Evolutionary conservation across 805 yeast genomes (phyloP).

Genomic region (Cyberlindnera veronae): DNA sequence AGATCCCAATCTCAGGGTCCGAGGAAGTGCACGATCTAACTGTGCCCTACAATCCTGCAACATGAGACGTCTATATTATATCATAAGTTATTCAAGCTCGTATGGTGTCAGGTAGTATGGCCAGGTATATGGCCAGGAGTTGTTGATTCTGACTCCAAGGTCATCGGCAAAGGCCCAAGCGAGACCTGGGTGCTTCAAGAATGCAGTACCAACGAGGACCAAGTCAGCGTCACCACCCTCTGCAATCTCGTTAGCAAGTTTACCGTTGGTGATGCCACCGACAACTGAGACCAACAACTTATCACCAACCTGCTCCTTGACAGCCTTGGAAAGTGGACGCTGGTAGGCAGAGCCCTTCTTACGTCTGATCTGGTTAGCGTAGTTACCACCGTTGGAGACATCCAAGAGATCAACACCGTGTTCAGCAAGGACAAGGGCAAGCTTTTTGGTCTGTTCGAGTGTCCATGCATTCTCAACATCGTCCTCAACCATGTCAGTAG

Average conservation of each 20-base stretch:
- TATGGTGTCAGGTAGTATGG: conserved; percentile 24
- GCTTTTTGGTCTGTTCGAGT: conserved; percentile 23
- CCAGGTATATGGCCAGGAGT: conserved; percentile 35
- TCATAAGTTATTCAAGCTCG: no score
- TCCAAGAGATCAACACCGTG: conserved; percentile 52
- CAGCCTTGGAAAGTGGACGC: conserved; percentile 36
- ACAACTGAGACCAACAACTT: conserved; percentile 42
- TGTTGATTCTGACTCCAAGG: conserved; percentile 38
- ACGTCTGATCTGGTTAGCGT: conserved; percentile 29
- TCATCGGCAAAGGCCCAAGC: conserved; percentile 49
- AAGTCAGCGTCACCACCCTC: conserved; percentile 46
- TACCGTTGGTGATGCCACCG: conserved; percentile 38
- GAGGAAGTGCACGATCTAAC: no score
- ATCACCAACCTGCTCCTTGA: conserved; percentile 45
- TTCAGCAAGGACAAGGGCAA: conserved; percentile 37
- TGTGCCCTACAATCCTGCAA: no score
- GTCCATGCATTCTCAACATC: conserved; percentile 21
- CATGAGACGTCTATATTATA: no score
- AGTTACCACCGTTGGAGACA: conserved; percentile 52
- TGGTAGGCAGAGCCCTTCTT: conserved; percentile 31
- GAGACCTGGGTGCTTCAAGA: conserved; percentile 48
- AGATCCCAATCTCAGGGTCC: no score
- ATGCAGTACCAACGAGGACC: conserved; percentile 42
- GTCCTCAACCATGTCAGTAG: conserved; percentile 15
- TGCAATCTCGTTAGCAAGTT: conserved; percentile 37